These are phyloP conservation scores for Curvularia sp. DNA, from an alignment of 2,329 filamentous ascomycete species.

Conservation along the genomic window DNA sequence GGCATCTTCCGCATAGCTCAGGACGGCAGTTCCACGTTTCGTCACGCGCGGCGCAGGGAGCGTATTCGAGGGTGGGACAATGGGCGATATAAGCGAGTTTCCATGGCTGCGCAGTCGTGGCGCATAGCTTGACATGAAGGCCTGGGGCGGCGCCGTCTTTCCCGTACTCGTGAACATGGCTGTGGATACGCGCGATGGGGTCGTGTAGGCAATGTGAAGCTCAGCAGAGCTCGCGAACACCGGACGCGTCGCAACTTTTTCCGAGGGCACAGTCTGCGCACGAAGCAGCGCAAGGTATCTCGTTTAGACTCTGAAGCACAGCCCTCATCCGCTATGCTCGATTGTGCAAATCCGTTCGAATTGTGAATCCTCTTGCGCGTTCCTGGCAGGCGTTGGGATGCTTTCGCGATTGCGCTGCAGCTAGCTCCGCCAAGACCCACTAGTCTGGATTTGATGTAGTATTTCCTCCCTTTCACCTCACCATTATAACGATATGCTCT, in stretches of 20 bases:
- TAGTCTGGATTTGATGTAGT: conserved; percentile 10
- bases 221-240: conserved; percentile 39
- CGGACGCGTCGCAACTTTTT: conserved; percentile 42
- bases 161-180: conserved; percentile 52
- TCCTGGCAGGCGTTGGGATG: conserved; percentile 32
- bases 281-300: conserved; percentile 10
- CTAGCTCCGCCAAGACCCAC: conserved; percentile 28
- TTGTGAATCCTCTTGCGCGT: conserved; percentile 35
- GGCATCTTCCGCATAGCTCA: conserved; percentile 97
- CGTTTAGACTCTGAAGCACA: conserved; percentile 5
- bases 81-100: conserved; percentile 88
- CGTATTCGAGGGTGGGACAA: conserved; percentile 74
- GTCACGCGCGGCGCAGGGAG: conserved; percentile 81
- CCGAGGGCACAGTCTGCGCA: conserved; percentile 3
- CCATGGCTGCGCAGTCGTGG: conserved; percentile 88
- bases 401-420: conserved; percentile 32
- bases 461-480: conserved; percentile 4
- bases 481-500: neutral
- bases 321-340: conserved; percentile 14
- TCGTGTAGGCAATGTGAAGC: conserved; percentile 35
- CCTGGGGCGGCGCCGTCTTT: conserved; percentile 70
- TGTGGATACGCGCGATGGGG: conserved; percentile 31
- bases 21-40: conserved; percentile 93
- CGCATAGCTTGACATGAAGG: conserved; percentile 90
- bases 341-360: conserved; percentile 15